Conservation (phyloP, 2,329 filamentous ascomycete genomes). For the Graphilbum fragrans region DNA sequence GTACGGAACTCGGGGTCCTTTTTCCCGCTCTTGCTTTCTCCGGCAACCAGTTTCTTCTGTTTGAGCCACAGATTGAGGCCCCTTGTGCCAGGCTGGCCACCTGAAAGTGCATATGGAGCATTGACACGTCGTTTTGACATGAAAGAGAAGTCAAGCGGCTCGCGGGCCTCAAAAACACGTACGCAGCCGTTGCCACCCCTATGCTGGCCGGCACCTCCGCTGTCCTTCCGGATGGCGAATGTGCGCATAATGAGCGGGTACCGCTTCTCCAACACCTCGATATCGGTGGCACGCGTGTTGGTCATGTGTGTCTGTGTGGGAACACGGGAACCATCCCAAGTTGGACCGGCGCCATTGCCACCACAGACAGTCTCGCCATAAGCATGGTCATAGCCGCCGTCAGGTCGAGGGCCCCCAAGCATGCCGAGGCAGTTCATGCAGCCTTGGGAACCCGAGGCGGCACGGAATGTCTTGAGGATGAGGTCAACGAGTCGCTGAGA, state of each 20-base stretch:
- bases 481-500: conserved; percentile 20
- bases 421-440: conserved; percentile 14
- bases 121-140: conserved; percentile 21
- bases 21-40: background rate
- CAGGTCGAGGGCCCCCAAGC: conserved; percentile 13
- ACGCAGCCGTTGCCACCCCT: conserved; percentile 19
- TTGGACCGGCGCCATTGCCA: conserved; percentile 18
- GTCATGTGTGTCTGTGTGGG: conserved; percentile 15
- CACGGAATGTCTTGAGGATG: conserved; percentile 17
- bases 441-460: conserved; percentile 14
- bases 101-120: conserved; percentile 20
- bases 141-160: conserved; percentile 20
- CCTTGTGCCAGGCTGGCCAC: conserved; percentile 13
- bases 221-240: conserved; percentile 15
- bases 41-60: no score
- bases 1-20: background rate
- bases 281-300: conserved; percentile 18
- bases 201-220: conserved; percentile 16
- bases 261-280: conserved; percentile 20
- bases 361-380: conserved; percentile 20
- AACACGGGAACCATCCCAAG: conserved; percentile 15
- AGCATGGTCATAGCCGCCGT: conserved; percentile 10
- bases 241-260: conserved; percentile 18
- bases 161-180: conserved; percentile 19
- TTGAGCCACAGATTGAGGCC: conserved; percentile 6